Conservation (phyloP, 2,329 filamentous ascomycete genomes). For the Hymenoscyphus infarciens region DNA sequence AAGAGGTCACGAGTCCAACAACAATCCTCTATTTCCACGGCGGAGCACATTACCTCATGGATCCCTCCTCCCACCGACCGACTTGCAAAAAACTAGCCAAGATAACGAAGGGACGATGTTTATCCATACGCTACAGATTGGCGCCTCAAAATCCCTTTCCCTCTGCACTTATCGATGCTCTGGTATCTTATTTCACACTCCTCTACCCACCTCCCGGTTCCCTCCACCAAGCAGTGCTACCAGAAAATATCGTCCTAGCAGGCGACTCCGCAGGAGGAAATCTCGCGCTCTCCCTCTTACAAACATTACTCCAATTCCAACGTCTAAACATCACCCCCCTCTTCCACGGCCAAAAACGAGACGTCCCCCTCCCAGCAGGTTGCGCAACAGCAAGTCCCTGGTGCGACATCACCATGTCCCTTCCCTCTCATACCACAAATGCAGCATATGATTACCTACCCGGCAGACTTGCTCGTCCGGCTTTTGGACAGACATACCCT, state of each 20-base stretch:
- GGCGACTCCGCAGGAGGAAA: conserved; percentile 75
- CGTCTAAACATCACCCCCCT: conserved; percentile 45
- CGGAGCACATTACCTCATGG: conserved; percentile 69
- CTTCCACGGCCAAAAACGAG: conserved; percentile 58
- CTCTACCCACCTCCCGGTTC: conserved; percentile 68
- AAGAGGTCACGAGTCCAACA: conserved; percentile 57
- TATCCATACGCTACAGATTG: conserved; percentile 64
- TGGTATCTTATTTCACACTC: conserved; percentile 67
- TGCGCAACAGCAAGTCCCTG: conserved; percentile 63
- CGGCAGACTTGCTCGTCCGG: conserved; percentile 35
- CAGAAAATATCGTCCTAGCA: conserved; percentile 64
- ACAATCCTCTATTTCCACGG: conserved; percentile 75
- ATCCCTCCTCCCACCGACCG: conserved; percentile 63
- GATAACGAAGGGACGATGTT: conserved; percentile 59
- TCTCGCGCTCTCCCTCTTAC: conserved; percentile 62
- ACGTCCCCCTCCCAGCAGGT: conserved; percentile 64
- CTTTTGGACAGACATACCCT: conserved; percentile 37
- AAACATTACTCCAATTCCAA: conserved; percentile 63
- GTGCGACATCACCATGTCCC: conserved; percentile 65
- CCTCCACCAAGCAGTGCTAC: conserved; percentile 60
- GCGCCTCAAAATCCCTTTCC: conserved; percentile 74
- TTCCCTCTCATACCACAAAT: conserved; percentile 52
- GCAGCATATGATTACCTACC: conserved; percentile 61
- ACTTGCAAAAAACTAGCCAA: conserved; percentile 60
- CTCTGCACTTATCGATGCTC: conserved; percentile 66